phyloP scores from a whole-genome alignment of 1,284 basidiomycete genomes.

The Fomitiporia mediterranea region DNA sequence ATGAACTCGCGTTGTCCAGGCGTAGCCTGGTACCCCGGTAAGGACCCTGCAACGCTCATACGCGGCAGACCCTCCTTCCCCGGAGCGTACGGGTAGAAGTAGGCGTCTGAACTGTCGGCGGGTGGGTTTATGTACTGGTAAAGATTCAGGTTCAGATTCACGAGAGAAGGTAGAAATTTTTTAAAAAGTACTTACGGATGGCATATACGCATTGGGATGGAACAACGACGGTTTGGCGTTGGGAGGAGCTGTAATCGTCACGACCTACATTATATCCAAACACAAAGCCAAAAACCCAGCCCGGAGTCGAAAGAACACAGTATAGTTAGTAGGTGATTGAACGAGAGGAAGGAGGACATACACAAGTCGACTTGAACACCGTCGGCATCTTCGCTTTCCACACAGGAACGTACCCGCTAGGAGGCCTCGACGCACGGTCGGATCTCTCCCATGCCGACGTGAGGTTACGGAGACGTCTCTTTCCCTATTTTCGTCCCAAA shows the following conservation, averaged over 20 bases:
- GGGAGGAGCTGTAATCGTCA: slow-evolving; percentile 39
- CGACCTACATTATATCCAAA: slow-evolving; percentile 30
- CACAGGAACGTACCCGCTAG: slow-evolving; percentile 32
- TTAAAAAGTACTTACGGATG: slow-evolving; percentile 34
- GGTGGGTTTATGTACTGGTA: slow-evolving; percentile 34
- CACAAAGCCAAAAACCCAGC: slow-evolving; percentile 5
- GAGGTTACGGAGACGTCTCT: slow-evolving; percentile 32
- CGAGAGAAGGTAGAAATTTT: not conserved
- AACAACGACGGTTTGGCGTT: slow-evolving; percentile 34
- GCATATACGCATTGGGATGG: slow-evolving; percentile 41
- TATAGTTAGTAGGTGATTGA: not conserved
- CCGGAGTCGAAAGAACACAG: not conserved
- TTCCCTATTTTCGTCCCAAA: slow-evolving; percentile 36
- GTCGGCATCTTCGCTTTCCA: slow-evolving; percentile 44
- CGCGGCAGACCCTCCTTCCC: slow-evolving; percentile 26
- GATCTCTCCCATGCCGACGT: slow-evolving; percentile 41
- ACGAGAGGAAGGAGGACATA: slow-evolving; percentile 11
- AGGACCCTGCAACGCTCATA: slow-evolving; percentile 28
- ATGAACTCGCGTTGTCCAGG: slow-evolving; percentile 5
- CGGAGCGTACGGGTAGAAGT: slow-evolving; percentile 28
- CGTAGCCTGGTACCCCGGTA: slow-evolving; percentile 7
- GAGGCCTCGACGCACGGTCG: slow-evolving; percentile 34
- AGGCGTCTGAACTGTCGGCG: slow-evolving; percentile 25
- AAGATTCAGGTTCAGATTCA: not conserved
- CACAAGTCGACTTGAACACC: slow-evolving; percentile 40